Evolutionary conservation across 2,329 filamentous ascomycete species (phyloP).

Genomic region (Colletotrichum siamense): DNA sequence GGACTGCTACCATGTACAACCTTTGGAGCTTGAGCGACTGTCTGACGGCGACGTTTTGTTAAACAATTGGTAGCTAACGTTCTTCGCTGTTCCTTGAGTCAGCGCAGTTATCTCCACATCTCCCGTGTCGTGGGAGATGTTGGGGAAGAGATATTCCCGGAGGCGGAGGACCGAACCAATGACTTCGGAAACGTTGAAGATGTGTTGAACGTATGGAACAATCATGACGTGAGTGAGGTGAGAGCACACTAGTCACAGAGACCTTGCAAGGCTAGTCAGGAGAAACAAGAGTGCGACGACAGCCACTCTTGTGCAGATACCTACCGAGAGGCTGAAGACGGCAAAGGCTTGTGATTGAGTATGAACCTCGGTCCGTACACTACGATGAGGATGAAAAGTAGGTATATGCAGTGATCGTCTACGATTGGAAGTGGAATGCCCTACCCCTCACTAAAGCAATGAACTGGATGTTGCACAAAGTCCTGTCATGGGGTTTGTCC

Average conservation of each 20-base stretch:
- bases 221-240: background rate
- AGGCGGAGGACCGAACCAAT: background rate
- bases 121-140: background rate
- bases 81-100: background rate
- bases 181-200: background rate
- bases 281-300: background rate
- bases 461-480: background rate
- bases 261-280: background rate
- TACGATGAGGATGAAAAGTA: background rate
- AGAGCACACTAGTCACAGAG: background rate
- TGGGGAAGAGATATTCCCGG: background rate
- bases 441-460: background rate
- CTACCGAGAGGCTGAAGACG: background rate
- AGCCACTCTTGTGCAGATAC: background rate
- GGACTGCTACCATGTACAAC: background rate
- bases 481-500: background rate
- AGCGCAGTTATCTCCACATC: background rate
- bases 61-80: fast-evolving
- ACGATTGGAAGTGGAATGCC: background rate
- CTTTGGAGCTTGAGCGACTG: background rate
- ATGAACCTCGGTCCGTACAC: background rate
- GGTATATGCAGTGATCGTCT: background rate
- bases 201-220: background rate
- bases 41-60: background rate
- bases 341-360: background rate